Conservation (phyloP, 495 filamentous ascomycete genomes). For the Cercophora scortea region DNA sequence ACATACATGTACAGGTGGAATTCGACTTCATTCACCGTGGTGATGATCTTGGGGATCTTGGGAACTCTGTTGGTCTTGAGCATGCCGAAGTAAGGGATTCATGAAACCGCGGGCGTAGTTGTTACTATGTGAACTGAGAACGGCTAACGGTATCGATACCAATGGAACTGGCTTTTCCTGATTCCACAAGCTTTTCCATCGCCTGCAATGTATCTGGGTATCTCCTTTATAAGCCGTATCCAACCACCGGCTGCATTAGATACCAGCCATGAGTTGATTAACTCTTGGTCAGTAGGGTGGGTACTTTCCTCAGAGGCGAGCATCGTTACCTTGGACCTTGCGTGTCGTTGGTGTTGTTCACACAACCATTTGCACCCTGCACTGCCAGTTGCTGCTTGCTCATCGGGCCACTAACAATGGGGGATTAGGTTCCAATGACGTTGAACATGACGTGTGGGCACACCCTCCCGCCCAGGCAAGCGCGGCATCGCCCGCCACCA, state of each 20-base stretch:
- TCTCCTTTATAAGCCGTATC: conserved; percentile 24
- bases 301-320: too few species aligned
- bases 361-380: too few species aligned
- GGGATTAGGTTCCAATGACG: conserved; percentile 5
- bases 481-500: neutral
- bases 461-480: neutral
- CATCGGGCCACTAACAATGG: too few species aligned
- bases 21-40: conserved; percentile 34
- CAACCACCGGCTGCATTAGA: conserved; percentile 13
- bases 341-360: too few species aligned
- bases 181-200: conserved; percentile 26
- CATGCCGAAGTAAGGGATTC: conserved; percentile 33
- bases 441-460: conserved; percentile 9
- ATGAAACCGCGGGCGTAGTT: neutral
- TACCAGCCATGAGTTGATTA: too few species aligned
- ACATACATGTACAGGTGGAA: conserved; percentile 31
- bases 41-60: conserved; percentile 20
- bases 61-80: conserved; percentile 25
- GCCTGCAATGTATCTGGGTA: conserved; percentile 28
- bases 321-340: too few species aligned
- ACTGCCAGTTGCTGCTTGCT: too few species aligned
- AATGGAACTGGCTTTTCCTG: conserved; percentile 26
- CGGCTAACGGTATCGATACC: too few species aligned
- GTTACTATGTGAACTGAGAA: neutral
- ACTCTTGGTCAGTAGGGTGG: too few species aligned